phyloP scores from a whole-genome alignment of 805 yeast species.

The Teunomyces stri region DNA sequence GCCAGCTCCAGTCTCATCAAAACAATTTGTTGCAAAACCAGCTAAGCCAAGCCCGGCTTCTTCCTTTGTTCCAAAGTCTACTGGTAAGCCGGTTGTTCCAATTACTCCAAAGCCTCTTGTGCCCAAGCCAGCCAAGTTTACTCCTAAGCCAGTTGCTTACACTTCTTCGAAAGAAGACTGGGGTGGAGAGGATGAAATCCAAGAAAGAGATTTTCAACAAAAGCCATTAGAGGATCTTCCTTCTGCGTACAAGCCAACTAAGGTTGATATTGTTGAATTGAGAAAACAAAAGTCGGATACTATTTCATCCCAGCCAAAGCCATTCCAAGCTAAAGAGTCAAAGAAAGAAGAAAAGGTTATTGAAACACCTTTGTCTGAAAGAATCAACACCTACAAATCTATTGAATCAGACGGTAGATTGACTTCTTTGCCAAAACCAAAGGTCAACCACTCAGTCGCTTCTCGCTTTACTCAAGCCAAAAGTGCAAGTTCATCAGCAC shows the following conservation, averaged over 20 bases:
- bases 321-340: conserved; percentile 10
- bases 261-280: conserved; percentile 56
- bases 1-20: conserved; percentile 18
- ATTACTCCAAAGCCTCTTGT: conserved; percentile 8
- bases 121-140: conserved; percentile 27
- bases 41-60: conserved; percentile 21
- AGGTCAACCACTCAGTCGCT: conserved; percentile 48
- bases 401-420: conserved; percentile 48
- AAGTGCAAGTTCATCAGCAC: conserved; percentile 14
- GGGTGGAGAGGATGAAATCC: conserved; percentile 63
- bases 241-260: conserved; percentile 64
- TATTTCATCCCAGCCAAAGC: conserved; percentile 41
- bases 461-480: conserved; percentile 44
- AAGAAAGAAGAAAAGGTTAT: conserved; percentile 24
- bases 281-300: conserved; percentile 49
- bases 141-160: conserved; percentile 21
- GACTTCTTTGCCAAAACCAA: conserved; percentile 63
- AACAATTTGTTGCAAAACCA: conserved; percentile 29
- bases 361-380: conserved; percentile 39
- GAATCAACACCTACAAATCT: conserved; percentile 40
- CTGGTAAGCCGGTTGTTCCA: conserved; percentile 34
- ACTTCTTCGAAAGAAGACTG: conserved; percentile 49
- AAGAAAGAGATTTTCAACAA: conserved; percentile 51
- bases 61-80: conserved; percentile 32
- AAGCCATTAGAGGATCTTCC: conserved; percentile 53